A percentile compares a stretch with the other conserved stretches of the same genome.
Evolutionary conservation across 116 monocot species (phyloP).

Genomic region (Cymodocea nodosa): DNA sequence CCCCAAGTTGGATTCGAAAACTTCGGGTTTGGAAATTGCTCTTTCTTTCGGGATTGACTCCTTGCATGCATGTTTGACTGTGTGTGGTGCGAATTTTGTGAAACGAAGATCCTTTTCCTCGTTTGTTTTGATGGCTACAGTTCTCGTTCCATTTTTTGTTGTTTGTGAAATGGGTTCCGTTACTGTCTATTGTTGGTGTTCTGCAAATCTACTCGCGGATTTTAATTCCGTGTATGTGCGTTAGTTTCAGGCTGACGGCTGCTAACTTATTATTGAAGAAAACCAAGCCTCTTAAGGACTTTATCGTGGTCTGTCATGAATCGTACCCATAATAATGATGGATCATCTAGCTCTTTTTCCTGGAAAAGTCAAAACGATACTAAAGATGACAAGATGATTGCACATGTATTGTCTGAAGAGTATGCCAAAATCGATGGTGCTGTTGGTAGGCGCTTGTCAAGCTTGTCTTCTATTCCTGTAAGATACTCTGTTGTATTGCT

Average conservation of each 20-base stretch:
- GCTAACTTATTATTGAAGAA: neutral
- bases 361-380: slow-evolving; percentile 40
- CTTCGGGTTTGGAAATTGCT: too few species aligned
- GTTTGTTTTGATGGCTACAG: too few species aligned
- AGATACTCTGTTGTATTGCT: neutral
- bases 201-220: too few species aligned
- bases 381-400: slow-evolving; percentile 88
- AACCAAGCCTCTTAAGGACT: neutral
- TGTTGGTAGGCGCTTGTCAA: slow-evolving; percentile 58
- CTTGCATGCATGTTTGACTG: too few species aligned
- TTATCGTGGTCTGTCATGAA: neutral
- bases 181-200: too few species aligned
- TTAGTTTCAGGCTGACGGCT: neutral
- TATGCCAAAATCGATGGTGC: slow-evolving; percentile 75
- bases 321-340: slow-evolving; percentile 33
- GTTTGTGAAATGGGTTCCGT: too few species aligned
- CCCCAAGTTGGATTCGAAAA: too few species aligned
- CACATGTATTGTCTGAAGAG: slow-evolving; percentile 80
- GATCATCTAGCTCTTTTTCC: slow-evolving; percentile 48
- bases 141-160: too few species aligned
- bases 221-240: neutral
- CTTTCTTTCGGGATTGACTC: too few species aligned
- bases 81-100: too few species aligned
- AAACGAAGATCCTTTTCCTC: too few species aligned
- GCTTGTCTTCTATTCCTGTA: slow-evolving; percentile 75